These are phyloP conservation scores for Tagetes erecta DNA, from an alignment of 129 eudicot genomes.

Conservation along the genomic window DNA sequence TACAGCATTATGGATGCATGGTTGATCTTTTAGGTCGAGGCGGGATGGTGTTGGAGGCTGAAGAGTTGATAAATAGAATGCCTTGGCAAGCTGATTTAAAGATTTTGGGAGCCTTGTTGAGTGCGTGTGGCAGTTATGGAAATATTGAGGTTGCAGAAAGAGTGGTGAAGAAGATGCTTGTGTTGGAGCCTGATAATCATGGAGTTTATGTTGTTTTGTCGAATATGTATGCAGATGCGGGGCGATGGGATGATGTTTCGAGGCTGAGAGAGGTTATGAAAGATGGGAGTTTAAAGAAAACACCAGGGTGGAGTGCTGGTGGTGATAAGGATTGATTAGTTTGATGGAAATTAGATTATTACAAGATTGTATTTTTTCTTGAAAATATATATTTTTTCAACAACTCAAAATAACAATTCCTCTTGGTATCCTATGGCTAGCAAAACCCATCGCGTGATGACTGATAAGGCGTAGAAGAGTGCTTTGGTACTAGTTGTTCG, in stretches of 20 bases:
- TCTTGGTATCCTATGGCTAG: background rate
- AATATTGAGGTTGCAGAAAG: conserved; percentile 71
- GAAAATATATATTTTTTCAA: conserved; percentile 2
- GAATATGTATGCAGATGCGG: conserved; percentile 81
- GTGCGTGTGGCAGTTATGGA: conserved; percentile 64
- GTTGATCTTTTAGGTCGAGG: conserved; percentile 72
- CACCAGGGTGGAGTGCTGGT: conserved; percentile 69
- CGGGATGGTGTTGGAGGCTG: conserved; percentile 73
- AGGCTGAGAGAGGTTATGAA: conserved; percentile 64
- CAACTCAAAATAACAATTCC: background rate
- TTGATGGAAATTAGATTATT: background rate
- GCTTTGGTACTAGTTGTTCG: background rate
- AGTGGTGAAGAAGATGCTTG: conserved; percentile 57
- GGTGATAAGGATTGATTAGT: conserved; percentile 27
- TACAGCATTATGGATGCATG: conserved; percentile 88
- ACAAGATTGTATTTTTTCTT: background rate
- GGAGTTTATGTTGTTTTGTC: conserved; percentile 77
- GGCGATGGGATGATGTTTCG: conserved; percentile 79
- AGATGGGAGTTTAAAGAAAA: conserved; percentile 58
- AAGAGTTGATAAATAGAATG: conserved; percentile 63
- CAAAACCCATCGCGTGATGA: background rate
- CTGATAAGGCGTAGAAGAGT: background rate
- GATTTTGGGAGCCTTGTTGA: conserved; percentile 75
- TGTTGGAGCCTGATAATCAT: conserved; percentile 64
- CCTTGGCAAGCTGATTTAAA: conserved; percentile 66